These are phyloP conservation scores for Aspergillus neoniger DNA, from an alignment of 2,329 filamentous ascomycete species.

Conservation along the genomic window DNA sequence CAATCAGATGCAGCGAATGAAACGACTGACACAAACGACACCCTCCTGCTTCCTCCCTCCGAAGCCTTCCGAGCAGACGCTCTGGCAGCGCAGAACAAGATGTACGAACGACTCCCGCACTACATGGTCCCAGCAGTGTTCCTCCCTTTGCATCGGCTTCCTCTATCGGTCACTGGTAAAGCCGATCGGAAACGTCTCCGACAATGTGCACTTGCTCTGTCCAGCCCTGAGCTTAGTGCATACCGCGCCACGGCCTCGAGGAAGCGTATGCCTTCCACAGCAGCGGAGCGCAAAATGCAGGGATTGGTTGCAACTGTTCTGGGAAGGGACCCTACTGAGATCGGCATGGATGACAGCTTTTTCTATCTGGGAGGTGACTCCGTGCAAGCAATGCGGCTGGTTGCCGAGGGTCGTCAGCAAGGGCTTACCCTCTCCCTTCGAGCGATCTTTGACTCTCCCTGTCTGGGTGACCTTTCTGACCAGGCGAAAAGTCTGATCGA, in stretches of 20 bases:
- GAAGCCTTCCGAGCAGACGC: background rate
- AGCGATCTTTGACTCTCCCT: background rate
- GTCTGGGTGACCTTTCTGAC: background rate
- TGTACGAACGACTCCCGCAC: background rate
- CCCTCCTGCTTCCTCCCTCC: background rate
- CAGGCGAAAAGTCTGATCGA: background rate
- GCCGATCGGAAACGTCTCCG: constrained; percentile 31
- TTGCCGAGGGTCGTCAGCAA: background rate
- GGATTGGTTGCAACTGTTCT: constrained; percentile 36
- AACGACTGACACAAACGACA: background rate
- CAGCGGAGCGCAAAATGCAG: constrained; percentile 2
- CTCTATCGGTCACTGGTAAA: constrained; percentile 40
- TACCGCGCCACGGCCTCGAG: background rate
- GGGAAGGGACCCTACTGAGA: constrained; percentile 27
- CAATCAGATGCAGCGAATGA: background rate
- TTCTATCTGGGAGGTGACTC: constrained; percentile 40
- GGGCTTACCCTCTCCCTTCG: constrained; percentile 23
- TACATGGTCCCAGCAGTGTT: constrained; percentile 4
- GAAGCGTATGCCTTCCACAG: background rate
- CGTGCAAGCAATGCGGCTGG: background rate
- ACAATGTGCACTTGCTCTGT: constrained; percentile 17
- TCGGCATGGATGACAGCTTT: constrained; percentile 43
- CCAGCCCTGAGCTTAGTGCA: background rate
- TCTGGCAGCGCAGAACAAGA: background rate
- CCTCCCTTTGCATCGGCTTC: constrained; percentile 25